Evolutionary conservation across 2,329 filamentous ascomycete species (phyloP).

Genomic region (Gremmenia infestans): DNA sequence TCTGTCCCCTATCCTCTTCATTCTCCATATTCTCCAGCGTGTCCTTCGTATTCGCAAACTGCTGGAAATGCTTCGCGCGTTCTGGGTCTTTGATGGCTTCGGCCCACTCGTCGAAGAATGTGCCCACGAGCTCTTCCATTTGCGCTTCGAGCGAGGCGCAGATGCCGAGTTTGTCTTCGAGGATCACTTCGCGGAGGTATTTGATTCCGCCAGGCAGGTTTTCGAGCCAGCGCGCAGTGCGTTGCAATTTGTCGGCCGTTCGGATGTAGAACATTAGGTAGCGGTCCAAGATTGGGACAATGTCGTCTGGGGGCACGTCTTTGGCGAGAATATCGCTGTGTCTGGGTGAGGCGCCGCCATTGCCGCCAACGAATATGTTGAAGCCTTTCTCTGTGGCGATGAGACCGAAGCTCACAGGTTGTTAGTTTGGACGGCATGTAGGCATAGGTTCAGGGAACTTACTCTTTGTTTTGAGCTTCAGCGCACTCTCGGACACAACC

Average conservation of each 20-base stretch:
- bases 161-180: slow-evolving; percentile 83
- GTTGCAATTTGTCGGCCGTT: slow-evolving; percentile 83
- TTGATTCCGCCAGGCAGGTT: slow-evolving; percentile 75
- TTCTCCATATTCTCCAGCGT: slow-evolving; percentile 63
- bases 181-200: slow-evolving; percentile 76
- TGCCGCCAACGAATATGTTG: slow-evolving; percentile 88
- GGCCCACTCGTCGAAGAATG: slow-evolving; percentile 90
- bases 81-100: slow-evolving; percentile 69
- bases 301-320: slow-evolving; percentile 77
- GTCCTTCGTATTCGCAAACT: slow-evolving; percentile 82
- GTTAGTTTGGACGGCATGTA: slow-evolving; percentile 5
- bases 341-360: slow-evolving; percentile 78
- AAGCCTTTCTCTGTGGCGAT: slow-evolving; percentile 91
- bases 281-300: slow-evolving; percentile 78
- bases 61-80: slow-evolving; percentile 64
- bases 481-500: slow-evolving; percentile 92
- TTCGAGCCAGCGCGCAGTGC: slow-evolving; percentile 86
- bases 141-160: slow-evolving; percentile 78
- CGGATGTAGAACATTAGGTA: slow-evolving; percentile 94
- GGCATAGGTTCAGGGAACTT: slow-evolving; percentile 30
- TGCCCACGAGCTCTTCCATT: slow-evolving; percentile 79
- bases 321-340: slow-evolving; percentile 82
- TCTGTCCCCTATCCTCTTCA: slow-evolving; percentile 67
- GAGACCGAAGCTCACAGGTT: slow-evolving; percentile 64
- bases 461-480: slow-evolving; percentile 90